phyloP scores from a whole-genome alignment of 2,329 filamentous ascomycete species.

The Trichoderma sp. region DNA sequence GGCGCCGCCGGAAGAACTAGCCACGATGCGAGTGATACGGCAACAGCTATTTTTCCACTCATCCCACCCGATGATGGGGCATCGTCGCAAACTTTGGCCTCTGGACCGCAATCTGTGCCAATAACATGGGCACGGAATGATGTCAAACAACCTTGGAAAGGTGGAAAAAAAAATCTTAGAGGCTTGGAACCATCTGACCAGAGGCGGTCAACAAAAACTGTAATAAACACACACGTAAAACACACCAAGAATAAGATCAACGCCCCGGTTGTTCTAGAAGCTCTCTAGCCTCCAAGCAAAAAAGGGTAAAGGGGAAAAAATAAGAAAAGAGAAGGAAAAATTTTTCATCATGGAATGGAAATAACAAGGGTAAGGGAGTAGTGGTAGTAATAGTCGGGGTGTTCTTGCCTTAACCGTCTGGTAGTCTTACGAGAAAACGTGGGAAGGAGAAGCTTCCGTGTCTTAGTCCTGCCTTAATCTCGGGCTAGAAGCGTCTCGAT shows the following conservation, averaged over 20 bases:
- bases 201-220: slow-evolving; percentile 4
- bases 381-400: background rate
- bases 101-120: background rate
- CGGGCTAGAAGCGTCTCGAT: background rate
- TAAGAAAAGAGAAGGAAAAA: background rate
- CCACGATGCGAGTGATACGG: background rate
- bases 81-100: background rate
- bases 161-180: background rate
- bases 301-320: background rate
- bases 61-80: background rate
- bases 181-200: background rate
- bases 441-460: background rate
- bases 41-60: background rate
- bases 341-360: background rate
- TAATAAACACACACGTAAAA: background rate
- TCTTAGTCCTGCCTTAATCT: background rate
- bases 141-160: background rate
- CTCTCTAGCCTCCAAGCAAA: background rate
- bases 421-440: background rate
- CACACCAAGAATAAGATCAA: background rate
- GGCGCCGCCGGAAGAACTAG: background rate
- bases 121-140: background rate
- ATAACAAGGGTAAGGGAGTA: background rate
- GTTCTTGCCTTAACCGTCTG: background rate
- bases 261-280: background rate